These are phyloP conservation scores for Suhomyces maxii DNA, from an alignment of 1,139 yeast genomes.

Conservation along the genomic window DNA sequence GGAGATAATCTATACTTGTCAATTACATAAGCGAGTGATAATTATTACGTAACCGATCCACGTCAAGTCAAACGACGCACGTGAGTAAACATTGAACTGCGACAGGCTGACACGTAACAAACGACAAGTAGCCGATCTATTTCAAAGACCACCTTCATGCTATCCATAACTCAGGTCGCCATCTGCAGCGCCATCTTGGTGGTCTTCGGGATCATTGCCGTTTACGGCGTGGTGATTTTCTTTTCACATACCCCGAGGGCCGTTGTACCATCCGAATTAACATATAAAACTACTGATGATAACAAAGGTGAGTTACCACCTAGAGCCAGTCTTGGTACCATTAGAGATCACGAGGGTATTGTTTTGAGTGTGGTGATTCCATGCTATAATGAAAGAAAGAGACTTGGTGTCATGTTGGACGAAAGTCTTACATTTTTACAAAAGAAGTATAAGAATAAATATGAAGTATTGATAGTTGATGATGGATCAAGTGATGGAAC, in stretches of 20 bases:
- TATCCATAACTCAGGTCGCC: constrained; percentile 3
- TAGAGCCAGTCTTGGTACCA: constrained; percentile 23
- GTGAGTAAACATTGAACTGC: not conserved
- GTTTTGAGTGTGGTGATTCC: constrained; percentile 81
- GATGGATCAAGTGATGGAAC: constrained; percentile 91
- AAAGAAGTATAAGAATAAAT: constrained; percentile 31
- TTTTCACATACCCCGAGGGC: constrained; percentile 66
- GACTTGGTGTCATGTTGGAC: constrained; percentile 73
- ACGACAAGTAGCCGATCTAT: not conserved
- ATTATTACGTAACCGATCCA: no score
- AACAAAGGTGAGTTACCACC: constrained; percentile 28
- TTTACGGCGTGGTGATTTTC: constrained; percentile 45
- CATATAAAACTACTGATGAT: constrained; percentile 45
- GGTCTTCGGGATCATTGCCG: constrained; percentile 6
- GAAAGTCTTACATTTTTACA: constrained; percentile 68
- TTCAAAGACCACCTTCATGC: not conserved
- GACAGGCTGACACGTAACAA: not conserved
- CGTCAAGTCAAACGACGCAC: not conserved
- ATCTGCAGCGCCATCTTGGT: not conserved
- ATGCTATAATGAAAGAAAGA: constrained; percentile 79
- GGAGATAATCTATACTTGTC: no score
- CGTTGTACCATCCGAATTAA: constrained; percentile 52
- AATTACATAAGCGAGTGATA: no score
- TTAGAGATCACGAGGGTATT: constrained; percentile 25
- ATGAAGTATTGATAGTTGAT: constrained; percentile 85